phyloP scores from a whole-genome alignment of 208 protist genomes.

The Spironucleus salmonicida region DNA sequence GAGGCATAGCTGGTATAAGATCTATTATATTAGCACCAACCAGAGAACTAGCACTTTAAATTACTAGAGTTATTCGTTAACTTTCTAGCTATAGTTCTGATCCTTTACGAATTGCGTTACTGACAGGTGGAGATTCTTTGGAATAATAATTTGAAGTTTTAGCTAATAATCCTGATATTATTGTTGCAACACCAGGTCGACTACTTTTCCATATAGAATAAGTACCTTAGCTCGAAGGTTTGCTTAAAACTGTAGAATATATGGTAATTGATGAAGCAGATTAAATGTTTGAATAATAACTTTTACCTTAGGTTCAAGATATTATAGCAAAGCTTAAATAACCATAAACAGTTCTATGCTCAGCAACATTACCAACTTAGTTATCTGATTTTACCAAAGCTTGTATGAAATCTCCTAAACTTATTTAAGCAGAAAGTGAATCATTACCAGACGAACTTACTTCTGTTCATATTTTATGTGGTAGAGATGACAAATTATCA shows the following conservation, averaged over 20 bases:
- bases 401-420: neutral
- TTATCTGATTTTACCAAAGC: neutral
- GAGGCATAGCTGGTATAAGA: neutral
- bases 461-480: neutral
- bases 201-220: neutral
- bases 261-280: constrained; percentile 30
- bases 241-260: constrained; percentile 26
- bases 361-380: neutral
- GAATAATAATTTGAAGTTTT: constrained; percentile 25
- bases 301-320: neutral
- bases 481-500: neutral
- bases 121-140: constrained; percentile 21
- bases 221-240: neutral
- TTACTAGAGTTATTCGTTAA: constrained; percentile 1
- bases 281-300: constrained; percentile 17
- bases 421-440: neutral
- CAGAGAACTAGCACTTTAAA: constrained; percentile 30
- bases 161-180: constrained; percentile 25
- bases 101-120: neutral
- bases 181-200: constrained; percentile 32
- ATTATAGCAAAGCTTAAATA: neutral
- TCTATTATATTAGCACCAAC: constrained; percentile 10
- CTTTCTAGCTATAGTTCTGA: neutral
- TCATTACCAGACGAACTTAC: constrained; percentile 1
- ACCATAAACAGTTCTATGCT: neutral